Evolutionary conservation across 192 early-diverging fungal genomes (phyloP), one percentile per base, ranked within the genome.

Genomic region (Linderina pennispora): DNA sequence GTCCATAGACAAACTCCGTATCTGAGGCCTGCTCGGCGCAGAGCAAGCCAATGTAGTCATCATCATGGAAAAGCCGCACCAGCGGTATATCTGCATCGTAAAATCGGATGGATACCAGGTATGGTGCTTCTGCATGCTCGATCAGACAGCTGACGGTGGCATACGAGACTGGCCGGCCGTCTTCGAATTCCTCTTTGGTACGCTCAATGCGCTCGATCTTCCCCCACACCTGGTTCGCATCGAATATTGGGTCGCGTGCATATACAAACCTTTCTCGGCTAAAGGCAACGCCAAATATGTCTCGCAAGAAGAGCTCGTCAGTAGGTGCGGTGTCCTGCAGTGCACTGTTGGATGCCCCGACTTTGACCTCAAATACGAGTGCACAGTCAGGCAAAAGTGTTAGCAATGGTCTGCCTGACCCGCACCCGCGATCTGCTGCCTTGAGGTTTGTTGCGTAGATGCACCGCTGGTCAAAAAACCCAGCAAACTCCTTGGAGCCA

Each of bases 171-270:
- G 24, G 42, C 11, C 40, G 42, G 17, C 41, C 46, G 23, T 50
- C 22, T 5, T 26, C 25, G 22, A 38, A 24, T 9, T 21, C 28
- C 15, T 23, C 38, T 11, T 21, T 7, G 1, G 40, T 14, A 16
- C 45, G 28, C 28, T 21, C 16, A 19, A 58, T 53, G 13, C 18
- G 8, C 8, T 51, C 49, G 15, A 69, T 37, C 22, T 45, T 52
- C 51, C 66, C 56, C 66, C 66, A 69, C 20, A 69, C 39, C 50
- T 69, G 66, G 26, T 62, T 59, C 0, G 66, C 66, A 33, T 57
- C 36, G 55, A 69, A 62, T 23, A 36, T 37, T 8, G 66, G 66
- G 3, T 15, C 23, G 11, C 28, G 38, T 31, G 38, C 14, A 4
- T 36, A 33, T 20, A 25, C 8, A 43, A 65, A 65, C 19, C 39